Base-by-base conservation (phyloP, 2,329 filamentous ascomycete species). In the Cladosporium sp. region DNA sequence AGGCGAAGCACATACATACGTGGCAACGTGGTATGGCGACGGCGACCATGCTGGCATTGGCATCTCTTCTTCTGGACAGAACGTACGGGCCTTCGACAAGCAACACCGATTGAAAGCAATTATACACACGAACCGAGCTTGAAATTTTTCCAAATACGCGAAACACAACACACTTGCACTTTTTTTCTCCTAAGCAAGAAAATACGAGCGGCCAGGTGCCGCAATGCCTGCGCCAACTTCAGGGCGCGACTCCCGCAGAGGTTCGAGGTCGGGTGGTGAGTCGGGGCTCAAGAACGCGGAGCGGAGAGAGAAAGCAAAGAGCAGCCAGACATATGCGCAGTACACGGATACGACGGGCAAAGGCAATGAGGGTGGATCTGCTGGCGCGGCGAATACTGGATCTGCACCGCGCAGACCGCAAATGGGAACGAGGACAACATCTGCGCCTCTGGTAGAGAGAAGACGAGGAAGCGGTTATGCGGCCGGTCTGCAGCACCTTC, bases 221-320 rank as follows among this genome's bases (percentile, higher is more conserved):
- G 49, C 50, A 40, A 57, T 57, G 55, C 55, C 55, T 51, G 50
- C 53, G 22, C 41, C 53, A 22, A 50, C 38, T 36, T 50, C 53
- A 22, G 55, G 49, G 38, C 47, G 52, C 30, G 53, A 57, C 15
- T 55, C 53, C 38, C 51, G 53, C 32, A 52, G 53, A 49, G 45
- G 53, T 41, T 59, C 55, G 35, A 55, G 47, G 38, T 38, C 52
- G n/a, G 27, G 45, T 45, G 52, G 18, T 18, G 41, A 50, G 42
- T 51, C 46, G 39, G 54, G 54, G 18, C 25, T 45, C 32, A 51
- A 52, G 46, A 55, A 49, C 29, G 38, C 38, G 25, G 49, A 55
- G 39, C 49, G 56, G 18, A 49, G 47, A 36, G 58, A 62, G 54
- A 63, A 61, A 54, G 55, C 57, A 30, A 60, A 59, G 56, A 62